Base-by-base conservation (phyloP, 2,329 filamentous ascomycete genomes). In the Rachicladosporium sp. region DNA sequence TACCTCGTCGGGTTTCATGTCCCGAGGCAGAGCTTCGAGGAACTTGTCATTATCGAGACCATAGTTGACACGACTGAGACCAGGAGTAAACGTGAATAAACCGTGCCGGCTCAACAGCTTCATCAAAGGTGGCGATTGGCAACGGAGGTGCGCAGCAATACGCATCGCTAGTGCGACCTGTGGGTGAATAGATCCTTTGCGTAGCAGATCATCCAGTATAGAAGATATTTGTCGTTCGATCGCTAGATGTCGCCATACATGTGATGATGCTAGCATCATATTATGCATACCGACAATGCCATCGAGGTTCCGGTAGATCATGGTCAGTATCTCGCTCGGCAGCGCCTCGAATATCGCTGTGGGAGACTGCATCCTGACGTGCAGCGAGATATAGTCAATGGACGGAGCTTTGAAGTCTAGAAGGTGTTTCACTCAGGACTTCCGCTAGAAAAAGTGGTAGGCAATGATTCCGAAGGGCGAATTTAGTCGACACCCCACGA, bases 241-340 rank as follows among this genome's bases (percentile, higher is more conserved):
- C 4, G 35, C 35, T 29, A 36, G 10, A 36, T 36, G 35, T 10
- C 23, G 21, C 35, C 35, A 36, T 13, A 36, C 35, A 36, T 29
- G 35, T 12, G 35, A 23, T 36, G 35, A 36, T 36, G 35, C 27
- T 31, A 30, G 35, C 35, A 36, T 36, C 23, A 36, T 2, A 31
- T 36, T 13, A 7, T 36, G 35, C 35, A 36, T 9, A 15, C 31
- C 35, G 27, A 36, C 29, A 5, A 31, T 31, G 21, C 23, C 31
- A 12, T 36, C 35, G 27, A 36, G 1, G 8, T 36, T 29, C 4
- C 27, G 11, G 11, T 31, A 36, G 35, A 36, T 4, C 35, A 36
- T 36, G 12, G 27, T 36, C 15, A 36, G 35, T 31, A 31, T 36
- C 35, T 36, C 35, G 27, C 27, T 36, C 31, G 35, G 35, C 23